phyloP scores from a whole-genome alignment of 192 early-diverging fungal genomes.

The Irineochytrium annulatum region DNA sequence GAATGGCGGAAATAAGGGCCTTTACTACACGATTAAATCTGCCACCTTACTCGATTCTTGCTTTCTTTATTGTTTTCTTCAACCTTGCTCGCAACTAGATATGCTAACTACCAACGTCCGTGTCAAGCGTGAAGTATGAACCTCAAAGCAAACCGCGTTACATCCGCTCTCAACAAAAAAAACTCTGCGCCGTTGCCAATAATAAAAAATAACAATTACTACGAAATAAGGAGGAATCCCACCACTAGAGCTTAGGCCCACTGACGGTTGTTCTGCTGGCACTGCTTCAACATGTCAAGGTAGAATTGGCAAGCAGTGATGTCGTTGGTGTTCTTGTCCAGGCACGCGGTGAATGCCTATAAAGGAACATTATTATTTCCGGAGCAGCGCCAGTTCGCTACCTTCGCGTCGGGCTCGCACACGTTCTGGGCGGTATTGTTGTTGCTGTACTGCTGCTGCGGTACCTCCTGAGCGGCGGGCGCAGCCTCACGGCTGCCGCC shows the following conservation, averaged over 20 bases:
- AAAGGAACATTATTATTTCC: conserved; percentile 53
- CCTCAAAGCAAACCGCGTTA: too few species aligned
- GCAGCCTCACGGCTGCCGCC: conserved; percentile 22
- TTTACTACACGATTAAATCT: too few species aligned
- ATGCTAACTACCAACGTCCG: too few species aligned
- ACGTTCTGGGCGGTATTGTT: conserved; percentile 1
- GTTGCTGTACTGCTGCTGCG: conserved; percentile 38
- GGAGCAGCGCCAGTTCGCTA: not conserved
- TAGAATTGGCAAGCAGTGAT: conserved; percentile 84
- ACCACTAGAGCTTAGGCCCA: conserved; percentile 12
- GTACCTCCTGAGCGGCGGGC: conserved; percentile 23
- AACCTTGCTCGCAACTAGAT: too few species aligned
- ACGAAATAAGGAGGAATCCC: too few species aligned
- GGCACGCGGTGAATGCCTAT: conserved; percentile 81
- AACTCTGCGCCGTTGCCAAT: too few species aligned
- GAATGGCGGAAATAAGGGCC: too few species aligned
- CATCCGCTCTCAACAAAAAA: too few species aligned
- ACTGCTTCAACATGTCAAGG: conserved; percentile 86
- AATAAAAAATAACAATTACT: too few species aligned
- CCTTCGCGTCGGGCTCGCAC: conserved; percentile 33
- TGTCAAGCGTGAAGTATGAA: too few species aligned
- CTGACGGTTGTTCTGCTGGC: conserved; percentile 48
- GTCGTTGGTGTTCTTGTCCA: conserved; percentile 77
- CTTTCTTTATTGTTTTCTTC: too few species aligned
- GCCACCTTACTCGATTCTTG: too few species aligned